Evolutionary conservation across 2,329 filamentous ascomycete genomes (phyloP).

Genomic region (Coniosporium tulheliwenetii): DNA sequence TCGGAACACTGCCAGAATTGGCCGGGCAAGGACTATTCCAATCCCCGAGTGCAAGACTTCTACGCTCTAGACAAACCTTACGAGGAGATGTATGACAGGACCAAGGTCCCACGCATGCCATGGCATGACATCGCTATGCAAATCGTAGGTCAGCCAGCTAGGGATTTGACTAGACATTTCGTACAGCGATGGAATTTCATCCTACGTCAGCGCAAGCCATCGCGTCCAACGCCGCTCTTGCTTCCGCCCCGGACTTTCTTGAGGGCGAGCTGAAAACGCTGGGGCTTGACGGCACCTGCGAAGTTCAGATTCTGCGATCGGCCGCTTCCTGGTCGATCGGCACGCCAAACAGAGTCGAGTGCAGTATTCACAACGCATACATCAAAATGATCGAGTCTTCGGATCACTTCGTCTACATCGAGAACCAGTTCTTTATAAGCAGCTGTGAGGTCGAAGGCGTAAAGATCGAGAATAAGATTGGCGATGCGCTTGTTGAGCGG

Average conservation of each 20-base stretch:
- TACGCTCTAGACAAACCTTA: slow-evolving; percentile 87
- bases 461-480: slow-evolving; percentile 83
- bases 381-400: slow-evolving; percentile 88
- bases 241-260: slow-evolving; percentile 88
- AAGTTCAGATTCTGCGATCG: slow-evolving; percentile 88
- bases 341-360: slow-evolving; percentile 66
- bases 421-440: slow-evolving; percentile 97
- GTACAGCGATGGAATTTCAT: slow-evolving; percentile 98
- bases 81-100: slow-evolving; percentile 96
- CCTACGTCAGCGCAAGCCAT: slow-evolving; percentile 80
- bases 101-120: slow-evolving; percentile 80
- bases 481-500: slow-evolving; percentile 83
- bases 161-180: slow-evolving; percentile 89
- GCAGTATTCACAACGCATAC: slow-evolving; percentile 93
- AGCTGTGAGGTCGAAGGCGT: slow-evolving; percentile 78
- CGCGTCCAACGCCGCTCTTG: slow-evolving; percentile 81
- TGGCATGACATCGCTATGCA: slow-evolving; percentile 99
- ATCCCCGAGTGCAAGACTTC: slow-evolving; percentile 89
- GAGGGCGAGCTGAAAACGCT: slow-evolving; percentile 72
- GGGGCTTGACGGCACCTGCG: slow-evolving; percentile 83
- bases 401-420: slow-evolving; percentile 95
- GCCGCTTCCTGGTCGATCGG: slow-evolving; percentile 86
- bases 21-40: slow-evolving; percentile 97
- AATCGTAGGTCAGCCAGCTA: slow-evolving; percentile 85
- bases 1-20: slow-evolving; percentile 91